Percentiles rank a stretch among this genome's conserved stretches.
These are phyloP conservation scores for Ephemerocybe angulata DNA, from an alignment of 768 basidiomycete species.

Conservation along the genomic window DNA sequence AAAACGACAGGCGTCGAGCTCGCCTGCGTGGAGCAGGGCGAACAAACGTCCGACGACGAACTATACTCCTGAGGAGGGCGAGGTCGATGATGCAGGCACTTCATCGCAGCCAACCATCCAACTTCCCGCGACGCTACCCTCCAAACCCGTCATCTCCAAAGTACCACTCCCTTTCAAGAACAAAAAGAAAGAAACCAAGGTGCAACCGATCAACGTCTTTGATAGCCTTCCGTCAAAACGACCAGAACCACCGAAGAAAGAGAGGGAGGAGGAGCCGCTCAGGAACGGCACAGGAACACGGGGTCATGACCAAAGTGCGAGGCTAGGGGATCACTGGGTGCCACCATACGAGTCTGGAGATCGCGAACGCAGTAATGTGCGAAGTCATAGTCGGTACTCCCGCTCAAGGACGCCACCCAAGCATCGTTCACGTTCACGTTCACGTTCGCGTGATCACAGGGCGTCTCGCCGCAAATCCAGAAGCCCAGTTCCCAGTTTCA, in stretches of 20 bases:
- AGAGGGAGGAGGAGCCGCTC: conserved; percentile 32
- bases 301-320: conserved; percentile 11
- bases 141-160: conserved; percentile 36
- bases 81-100: conserved; percentile 57
- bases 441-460: conserved; percentile 29
- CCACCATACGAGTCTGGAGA: conserved; percentile 9
- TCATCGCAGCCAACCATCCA: conserved; percentile 20
- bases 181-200: conserved; percentile 31
- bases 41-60: conserved; percentile 50
- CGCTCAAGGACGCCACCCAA: conserved; percentile 25
- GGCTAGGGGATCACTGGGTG: conserved; percentile 37
- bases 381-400: conserved; percentile 22
- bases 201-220: conserved; percentile 14
- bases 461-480: conserved; percentile 25
- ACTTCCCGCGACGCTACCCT: conserved; percentile 29
- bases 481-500: conserved; percentile 32
- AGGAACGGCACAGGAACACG: conserved; percentile 4
- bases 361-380: background rate
- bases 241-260: conserved; percentile 12
- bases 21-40: conserved; percentile 46
- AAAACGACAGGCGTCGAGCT: conserved; percentile 60
- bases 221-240: conserved; percentile 1
- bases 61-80: conserved; percentile 80
- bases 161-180: conserved; percentile 79
- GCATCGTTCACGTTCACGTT: conserved; percentile 16